Conservation (phyloP, 495 filamentous ascomycete species). For the Talaromyces adpressus region DNA sequence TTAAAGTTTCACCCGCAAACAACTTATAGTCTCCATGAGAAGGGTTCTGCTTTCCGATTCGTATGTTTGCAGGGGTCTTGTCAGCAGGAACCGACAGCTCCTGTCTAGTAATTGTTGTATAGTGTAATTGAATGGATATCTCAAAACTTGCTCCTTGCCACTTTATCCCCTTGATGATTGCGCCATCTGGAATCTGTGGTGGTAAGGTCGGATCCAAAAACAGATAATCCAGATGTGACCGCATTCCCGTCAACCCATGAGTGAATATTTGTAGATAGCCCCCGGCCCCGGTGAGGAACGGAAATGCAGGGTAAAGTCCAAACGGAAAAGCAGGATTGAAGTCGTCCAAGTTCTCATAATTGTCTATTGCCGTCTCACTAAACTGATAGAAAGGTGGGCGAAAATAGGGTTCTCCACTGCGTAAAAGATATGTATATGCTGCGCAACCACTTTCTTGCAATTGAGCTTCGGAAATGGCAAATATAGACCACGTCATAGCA, state of each 20-base stretch:
- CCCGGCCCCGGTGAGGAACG: slow-evolving; percentile 53
- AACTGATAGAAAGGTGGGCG: slow-evolving; percentile 53
- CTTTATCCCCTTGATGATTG: slow-evolving; percentile 1
- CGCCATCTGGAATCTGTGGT: slow-evolving; percentile 41
- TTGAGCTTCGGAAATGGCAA: slow-evolving; percentile 45
- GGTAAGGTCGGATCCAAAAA: slow-evolving; percentile 49
- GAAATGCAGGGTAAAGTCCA: slow-evolving; percentile 35
- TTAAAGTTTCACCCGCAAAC: neutral
- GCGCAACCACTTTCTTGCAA: slow-evolving; percentile 48
- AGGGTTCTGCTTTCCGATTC: neutral
- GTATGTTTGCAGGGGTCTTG: neutral
- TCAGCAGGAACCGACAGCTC: neutral
- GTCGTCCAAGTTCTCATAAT: slow-evolving; percentile 33
- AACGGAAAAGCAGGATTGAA: neutral
- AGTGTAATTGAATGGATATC: neutral
- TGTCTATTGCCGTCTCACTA: slow-evolving; percentile 18
- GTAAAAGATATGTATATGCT: slow-evolving; percentile 47
- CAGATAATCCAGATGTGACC: slow-evolving; percentile 38
- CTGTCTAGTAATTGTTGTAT: neutral
- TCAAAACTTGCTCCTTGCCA: slow-evolving; percentile 8
- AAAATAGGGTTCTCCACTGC: slow-evolving; percentile 44
- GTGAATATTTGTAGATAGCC: slow-evolving; percentile 47
- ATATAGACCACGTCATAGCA: slow-evolving; percentile 56
- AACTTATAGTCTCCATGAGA: neutral
- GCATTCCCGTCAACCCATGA: slow-evolving; percentile 48